These are phyloP conservation scores for Gomphus sp. DNA, from an alignment of 1,284 basidiomycete species.

Conservation along the genomic window DNA sequence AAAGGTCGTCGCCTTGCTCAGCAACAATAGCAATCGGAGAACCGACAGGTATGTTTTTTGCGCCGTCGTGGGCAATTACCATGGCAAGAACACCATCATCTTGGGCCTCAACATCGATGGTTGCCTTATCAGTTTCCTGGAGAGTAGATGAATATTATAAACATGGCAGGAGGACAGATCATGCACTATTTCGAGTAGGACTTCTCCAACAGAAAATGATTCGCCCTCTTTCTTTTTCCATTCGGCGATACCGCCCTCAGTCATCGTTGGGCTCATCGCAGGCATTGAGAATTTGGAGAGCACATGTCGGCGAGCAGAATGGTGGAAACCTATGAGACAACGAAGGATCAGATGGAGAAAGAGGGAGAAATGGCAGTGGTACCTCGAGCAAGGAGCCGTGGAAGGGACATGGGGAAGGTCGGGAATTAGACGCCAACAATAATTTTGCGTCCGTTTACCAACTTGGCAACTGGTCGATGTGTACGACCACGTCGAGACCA, in stretches of 20 bases:
- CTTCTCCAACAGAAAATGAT: constrained; percentile 81
- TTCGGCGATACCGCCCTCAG: constrained; percentile 92
- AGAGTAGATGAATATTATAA: constrained; percentile 11
- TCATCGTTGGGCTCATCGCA: constrained; percentile 99
- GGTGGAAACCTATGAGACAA: constrained; percentile 60
- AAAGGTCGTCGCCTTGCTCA: constrained; percentile 91
- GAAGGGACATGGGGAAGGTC: constrained; percentile 24
- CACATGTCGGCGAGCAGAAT: constrained; percentile 68
- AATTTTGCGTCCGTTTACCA: neutral
- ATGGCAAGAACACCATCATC: constrained; percentile 95
- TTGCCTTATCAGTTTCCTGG: constrained; percentile 98
- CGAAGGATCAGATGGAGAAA: constrained; percentile 3
- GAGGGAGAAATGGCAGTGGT: constrained; percentile 19
- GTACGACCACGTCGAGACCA: neutral
- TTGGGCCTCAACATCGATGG: constrained; percentile 97
- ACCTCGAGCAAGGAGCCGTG: constrained; percentile 65
- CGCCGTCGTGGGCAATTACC: constrained; percentile 74
- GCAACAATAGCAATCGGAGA: constrained; percentile 83
- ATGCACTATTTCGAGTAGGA: constrained; percentile 87
- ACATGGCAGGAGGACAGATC: constrained; percentile 8
- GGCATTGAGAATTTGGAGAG: constrained; percentile 94
- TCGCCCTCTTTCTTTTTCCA: constrained; percentile 99
- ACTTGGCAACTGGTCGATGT: neutral
- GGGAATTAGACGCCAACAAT: neutral
- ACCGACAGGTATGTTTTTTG: constrained; percentile 84